Evolutionary conservation across 768 basidiomycete species (phyloP).

Genomic region (Auricularia sp.): DNA sequence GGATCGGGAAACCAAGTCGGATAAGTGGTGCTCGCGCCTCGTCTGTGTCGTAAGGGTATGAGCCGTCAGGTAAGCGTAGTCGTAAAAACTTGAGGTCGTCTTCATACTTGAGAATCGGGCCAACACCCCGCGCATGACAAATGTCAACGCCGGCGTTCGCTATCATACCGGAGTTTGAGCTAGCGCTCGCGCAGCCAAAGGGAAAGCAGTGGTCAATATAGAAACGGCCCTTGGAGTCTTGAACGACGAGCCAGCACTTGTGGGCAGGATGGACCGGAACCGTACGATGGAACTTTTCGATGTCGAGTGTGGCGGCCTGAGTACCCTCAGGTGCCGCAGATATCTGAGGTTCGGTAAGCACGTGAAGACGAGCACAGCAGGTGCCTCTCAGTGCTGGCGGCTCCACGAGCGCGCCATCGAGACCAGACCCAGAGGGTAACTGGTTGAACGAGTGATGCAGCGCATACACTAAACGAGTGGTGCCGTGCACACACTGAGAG

Average conservation of each 20-base stretch:
- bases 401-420: too few relatives aligned
- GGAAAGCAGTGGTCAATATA: slow-evolving; percentile 15
- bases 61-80: background rate
- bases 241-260: background rate
- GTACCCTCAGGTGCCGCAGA: slow-evolving; percentile 13
- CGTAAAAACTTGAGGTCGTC: slow-evolving; percentile 16
- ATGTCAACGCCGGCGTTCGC: slow-evolving; percentile 9
- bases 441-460: too few relatives aligned
- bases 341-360: slow-evolving; percentile 8
- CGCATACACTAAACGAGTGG: too few relatives aligned
- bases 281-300: slow-evolving; percentile 6
- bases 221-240: slow-evolving; percentile 4
- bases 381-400: too few relatives aligned
- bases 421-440: too few relatives aligned
- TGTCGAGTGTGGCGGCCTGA: slow-evolving; percentile 15
- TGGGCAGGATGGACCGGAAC: slow-evolving; percentile 6
- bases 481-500: too few relatives aligned
- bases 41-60: background rate
- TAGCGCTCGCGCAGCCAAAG: slow-evolving; percentile 14
- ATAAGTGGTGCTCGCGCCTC: background rate
- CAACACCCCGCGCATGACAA: slow-evolving; percentile 5
- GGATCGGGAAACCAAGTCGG: slow-evolving; percentile 17
- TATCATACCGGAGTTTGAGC: slow-evolving; percentile 12
- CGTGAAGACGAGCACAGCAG: background rate
- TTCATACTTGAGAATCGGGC: slow-evolving; percentile 17